Conservation (phyloP, 2,329 filamentous ascomycete genomes). For the Cladophialophora carrionii region DNA sequence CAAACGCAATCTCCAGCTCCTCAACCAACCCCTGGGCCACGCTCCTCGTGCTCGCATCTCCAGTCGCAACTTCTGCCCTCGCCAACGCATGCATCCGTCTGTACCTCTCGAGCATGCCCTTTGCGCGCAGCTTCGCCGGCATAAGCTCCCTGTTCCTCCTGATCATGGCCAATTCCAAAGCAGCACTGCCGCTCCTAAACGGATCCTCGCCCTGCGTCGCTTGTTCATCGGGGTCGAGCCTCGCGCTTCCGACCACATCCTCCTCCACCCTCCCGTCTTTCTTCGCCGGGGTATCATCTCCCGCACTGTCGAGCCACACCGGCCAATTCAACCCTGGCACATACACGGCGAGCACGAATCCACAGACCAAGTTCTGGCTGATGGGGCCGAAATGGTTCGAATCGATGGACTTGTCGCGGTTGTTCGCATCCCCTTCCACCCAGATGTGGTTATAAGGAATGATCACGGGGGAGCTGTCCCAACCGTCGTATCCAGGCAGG, state of each 20-base stretch:
- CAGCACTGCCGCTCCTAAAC: constrained; percentile 24
- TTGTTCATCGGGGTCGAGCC: constrained; percentile 30
- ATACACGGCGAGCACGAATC: constrained; percentile 72
- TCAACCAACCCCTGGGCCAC: constrained; percentile 28
- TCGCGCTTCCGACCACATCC: constrained; percentile 32
- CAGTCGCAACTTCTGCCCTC: constrained; percentile 20
- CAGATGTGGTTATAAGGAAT: constrained; percentile 87
- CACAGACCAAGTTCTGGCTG: constrained; percentile 72
- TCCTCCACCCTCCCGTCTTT: constrained; percentile 38
- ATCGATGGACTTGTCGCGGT: constrained; percentile 70
- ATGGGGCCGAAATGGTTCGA: constrained; percentile 91
- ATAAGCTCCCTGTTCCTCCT: constrained; percentile 18
- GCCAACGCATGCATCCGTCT: constrained; percentile 25
- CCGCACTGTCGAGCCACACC: constrained; percentile 54
- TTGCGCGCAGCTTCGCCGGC: constrained; percentile 22
- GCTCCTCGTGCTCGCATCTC: constrained; percentile 28
- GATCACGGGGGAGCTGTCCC: constrained; percentile 54
- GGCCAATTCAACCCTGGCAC: constrained; percentile 59
- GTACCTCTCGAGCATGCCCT: constrained; percentile 19
- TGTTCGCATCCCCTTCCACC: constrained; percentile 86
- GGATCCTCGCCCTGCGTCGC: constrained; percentile 12
- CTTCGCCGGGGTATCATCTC: constrained; percentile 44
- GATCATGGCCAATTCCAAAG: constrained; percentile 25
- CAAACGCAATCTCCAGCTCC: constrained; percentile 31
- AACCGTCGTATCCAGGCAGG: constrained; percentile 60